These are phyloP conservation scores for Chloris gayana DNA, from an alignment of 176 grass and related monocot species.

Conservation along the genomic window DNA sequence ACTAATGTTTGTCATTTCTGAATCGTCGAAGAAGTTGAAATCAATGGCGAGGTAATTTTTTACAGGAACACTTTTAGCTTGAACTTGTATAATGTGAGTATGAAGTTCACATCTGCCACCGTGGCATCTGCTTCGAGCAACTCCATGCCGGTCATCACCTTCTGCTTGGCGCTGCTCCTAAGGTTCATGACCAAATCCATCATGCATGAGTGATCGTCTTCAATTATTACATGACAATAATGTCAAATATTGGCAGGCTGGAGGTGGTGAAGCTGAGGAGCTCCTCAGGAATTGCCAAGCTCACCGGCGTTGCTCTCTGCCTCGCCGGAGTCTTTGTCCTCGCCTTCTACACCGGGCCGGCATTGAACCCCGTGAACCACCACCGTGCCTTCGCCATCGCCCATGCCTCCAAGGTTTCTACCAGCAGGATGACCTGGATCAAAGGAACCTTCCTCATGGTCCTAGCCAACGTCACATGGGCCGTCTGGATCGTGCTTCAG, in stretches of 20 bases:
- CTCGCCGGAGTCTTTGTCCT: conserved; percentile 53
- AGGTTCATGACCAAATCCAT: not conserved
- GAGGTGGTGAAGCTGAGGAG: conserved; percentile 51
- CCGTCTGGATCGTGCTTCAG: conserved; percentile 70
- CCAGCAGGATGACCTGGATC: conserved; percentile 43
- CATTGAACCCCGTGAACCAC: conserved; percentile 56
- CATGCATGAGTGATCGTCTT: not conserved
- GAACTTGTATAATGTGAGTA: conserved; percentile 56
- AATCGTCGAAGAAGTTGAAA: too few species aligned
- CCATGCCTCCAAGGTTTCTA: not conserved
- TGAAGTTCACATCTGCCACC: conserved; percentile 69
- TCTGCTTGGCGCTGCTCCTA: conserved; percentile 60
- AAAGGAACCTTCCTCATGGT: conserved; percentile 64
- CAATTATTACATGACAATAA: not conserved
- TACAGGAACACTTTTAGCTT: conserved; percentile 60
- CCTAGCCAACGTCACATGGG: conserved; percentile 48
- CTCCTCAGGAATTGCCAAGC: conserved; percentile 46
- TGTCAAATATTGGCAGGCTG: conserved; percentile 28
- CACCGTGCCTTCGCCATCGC: conserved; percentile 28
- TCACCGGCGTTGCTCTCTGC: conserved; percentile 49
- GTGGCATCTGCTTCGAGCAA: conserved; percentile 55
- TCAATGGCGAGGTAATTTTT: not conserved
- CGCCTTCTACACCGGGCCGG: conserved; percentile 63
- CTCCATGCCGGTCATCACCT: conserved; percentile 68
- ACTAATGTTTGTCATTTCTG: too few species aligned